Evolutionary conservation across 345 rosid species (phyloP).

Genomic region (Cardamine resedifolia): DNA sequence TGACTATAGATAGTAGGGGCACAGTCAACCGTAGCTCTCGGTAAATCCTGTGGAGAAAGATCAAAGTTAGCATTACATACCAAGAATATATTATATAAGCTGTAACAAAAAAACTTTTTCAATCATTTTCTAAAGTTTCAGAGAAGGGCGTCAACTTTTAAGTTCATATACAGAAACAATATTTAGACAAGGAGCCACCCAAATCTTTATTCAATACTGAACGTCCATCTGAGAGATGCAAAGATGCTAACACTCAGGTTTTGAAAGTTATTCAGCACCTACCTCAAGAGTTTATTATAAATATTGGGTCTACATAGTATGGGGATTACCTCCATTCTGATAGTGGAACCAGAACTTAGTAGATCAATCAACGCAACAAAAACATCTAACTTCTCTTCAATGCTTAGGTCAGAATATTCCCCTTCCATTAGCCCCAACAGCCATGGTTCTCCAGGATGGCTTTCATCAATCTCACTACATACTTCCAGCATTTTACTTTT

Average conservation of each 20-base stretch:
- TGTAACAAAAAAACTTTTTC: background rate
- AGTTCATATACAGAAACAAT: conserved; percentile 12
- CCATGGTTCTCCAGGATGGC: conserved; percentile 92
- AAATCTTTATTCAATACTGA: background rate
- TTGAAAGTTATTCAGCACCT: background rate
- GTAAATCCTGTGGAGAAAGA: conserved; percentile 48
- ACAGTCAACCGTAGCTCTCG: conserved; percentile 46
- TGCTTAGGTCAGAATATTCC: conserved; percentile 85
- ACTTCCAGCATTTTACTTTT: conserved; percentile 45
- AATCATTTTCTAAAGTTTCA: background rate
- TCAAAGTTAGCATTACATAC: conserved; percentile 6
- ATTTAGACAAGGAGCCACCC: background rate
- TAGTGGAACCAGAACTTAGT: conserved; percentile 70
- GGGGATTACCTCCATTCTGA: conserved; percentile 74
- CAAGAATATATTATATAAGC: background rate
- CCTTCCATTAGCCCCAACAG: conserved; percentile 91
- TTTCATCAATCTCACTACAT: conserved; percentile 88
- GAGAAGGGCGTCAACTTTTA: background rate
- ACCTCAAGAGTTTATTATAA: conserved; percentile 3
- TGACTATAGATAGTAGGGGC: conserved; percentile 45
- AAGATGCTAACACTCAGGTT: background rate
- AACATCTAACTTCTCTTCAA: conserved; percentile 81
- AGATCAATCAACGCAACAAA: conserved; percentile 83
- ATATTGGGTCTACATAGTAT: background rate
- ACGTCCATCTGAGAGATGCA: background rate